Percentiles rank a stretch among this genome's conserved stretches.
Conservation (phyloP, 2,329 filamentous ascomycete species). For the Fusarium sp. region DNA sequence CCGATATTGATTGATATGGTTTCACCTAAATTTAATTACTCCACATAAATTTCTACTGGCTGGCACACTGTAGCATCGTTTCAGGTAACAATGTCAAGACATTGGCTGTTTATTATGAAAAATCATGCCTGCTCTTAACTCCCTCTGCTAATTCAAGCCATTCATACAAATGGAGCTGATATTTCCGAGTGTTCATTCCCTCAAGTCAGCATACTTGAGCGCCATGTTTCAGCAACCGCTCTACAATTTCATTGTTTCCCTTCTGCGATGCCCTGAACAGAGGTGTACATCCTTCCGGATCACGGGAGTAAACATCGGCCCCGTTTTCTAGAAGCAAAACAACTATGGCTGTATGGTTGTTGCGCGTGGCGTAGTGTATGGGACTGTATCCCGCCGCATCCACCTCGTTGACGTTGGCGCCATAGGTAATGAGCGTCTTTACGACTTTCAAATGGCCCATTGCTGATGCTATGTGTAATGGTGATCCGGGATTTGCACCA, state of each 20-base stretch:
- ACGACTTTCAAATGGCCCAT: not conserved
- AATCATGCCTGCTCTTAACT: not conserved
- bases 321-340: not conserved
- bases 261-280: not conserved
- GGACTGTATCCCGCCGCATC: not conserved
- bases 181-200: not conserved
- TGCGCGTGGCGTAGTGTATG: slow-evolving; percentile 3
- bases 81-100: not conserved
- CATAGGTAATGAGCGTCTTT: not conserved
- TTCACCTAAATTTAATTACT: not conserved
- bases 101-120: not conserved
- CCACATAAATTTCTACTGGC: not conserved
- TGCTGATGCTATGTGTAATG: not conserved
- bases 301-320: not conserved
- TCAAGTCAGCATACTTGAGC: not conserved
- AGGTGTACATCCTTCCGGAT: slow-evolving; percentile 1
- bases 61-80: not conserved
- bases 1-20: too few relatives aligned
- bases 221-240: not conserved
- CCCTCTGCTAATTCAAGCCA: accelerated
- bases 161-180: not conserved
- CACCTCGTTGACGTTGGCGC: not conserved
- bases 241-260: slow-evolving; percentile 3
- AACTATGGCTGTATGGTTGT: not conserved
- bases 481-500: not conserved